phyloP scores from a whole-genome alignment of 2,329 filamentous ascomycete genomes.

The Aureobasidium sp. region DNA sequence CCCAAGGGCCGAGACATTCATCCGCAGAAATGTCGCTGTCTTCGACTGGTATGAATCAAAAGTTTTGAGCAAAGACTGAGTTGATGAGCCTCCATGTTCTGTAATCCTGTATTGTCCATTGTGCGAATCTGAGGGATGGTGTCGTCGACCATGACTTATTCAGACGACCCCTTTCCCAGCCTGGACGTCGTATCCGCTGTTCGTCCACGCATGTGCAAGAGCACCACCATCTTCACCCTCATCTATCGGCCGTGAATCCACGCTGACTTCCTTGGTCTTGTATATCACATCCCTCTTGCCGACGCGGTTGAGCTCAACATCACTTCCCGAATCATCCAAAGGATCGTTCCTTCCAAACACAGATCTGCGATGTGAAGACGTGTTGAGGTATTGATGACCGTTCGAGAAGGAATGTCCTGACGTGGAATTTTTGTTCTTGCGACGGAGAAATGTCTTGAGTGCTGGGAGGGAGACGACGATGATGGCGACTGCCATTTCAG shows the following conservation, averaged over 20 bases:
- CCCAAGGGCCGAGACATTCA: too few species aligned
- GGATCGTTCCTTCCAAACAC: not conserved
- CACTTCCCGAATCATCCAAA: not conserved
- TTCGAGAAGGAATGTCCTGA: not conserved
- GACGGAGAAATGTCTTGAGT: not conserved
- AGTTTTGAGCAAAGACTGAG: too few species aligned
- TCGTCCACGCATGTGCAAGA: not conserved
- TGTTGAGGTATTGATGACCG: not conserved
- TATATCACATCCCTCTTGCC: not conserved
- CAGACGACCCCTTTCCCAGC: not conserved
- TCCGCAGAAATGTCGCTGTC: too few species aligned
- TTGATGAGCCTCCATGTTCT: too few species aligned
- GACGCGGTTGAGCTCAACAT: slow-evolving; percentile 2
- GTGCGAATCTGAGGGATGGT: too few species aligned
- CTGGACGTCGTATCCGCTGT: not conserved
- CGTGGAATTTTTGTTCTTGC: not conserved
- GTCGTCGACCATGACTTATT: too few species aligned
- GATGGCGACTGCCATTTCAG: slow-evolving; percentile 3
- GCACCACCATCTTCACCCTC: not conserved
- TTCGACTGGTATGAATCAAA: too few species aligned
- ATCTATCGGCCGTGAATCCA: not conserved
- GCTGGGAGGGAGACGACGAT: slow-evolving; percentile 6
- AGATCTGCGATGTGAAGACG: not conserved
- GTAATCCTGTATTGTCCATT: not conserved
- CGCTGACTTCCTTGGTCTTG: slow-evolving; percentile 7